Base-by-base conservation (phyloP, 352 stramenopile genomes). In the Poterioochromonas sp. region DNA sequence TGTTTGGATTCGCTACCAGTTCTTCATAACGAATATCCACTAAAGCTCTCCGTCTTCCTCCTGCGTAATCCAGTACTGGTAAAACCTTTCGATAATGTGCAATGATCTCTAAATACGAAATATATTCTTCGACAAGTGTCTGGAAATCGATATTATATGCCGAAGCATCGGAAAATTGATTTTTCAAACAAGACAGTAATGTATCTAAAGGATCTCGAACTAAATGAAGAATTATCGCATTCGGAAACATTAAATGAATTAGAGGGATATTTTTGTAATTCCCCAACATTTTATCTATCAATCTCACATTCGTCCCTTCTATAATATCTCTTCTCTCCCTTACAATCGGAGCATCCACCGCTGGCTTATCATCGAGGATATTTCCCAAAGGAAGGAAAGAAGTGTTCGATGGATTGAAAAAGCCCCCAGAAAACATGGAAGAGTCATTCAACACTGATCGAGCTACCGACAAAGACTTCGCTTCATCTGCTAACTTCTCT, bases 131-230 rank as follows among this genome's bases (percentile, higher is more conserved):
- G 12, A 68, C 58, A 68, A 35, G 12, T 12, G 29, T 12, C 12
- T 68, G 12, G 58, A 68, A 12, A 35, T 35, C 58, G 12, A 68
- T 68, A 12, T 12, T 37, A 68, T 35, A 68, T 12, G 58, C 58
- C 29, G 29, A 12, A 12, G 29, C 58, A 37, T 68, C 58, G 12
- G 12, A 12, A 68, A 68, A 68, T 12, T 35, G 58, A 68, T 68
- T 12, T 35, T 68, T 68, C 58, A 68, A 35, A 68, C 58, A 68
- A 68, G 58, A 68, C 58, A 68, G 58, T 35, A 68, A 37, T 68
- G 58, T 68, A 68, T 68, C 58, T 68, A 76, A 35, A n/a, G 41
- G 37, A 35, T 76, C 37, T 35, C 65, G 37, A 29, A 76, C 41
- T 5, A 35, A 47, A 35, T 76, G 65, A 20, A 76, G 8, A 60